Base-by-base conservation (phyloP, 805 yeast species). In the Lachancea meyersii region DNA sequence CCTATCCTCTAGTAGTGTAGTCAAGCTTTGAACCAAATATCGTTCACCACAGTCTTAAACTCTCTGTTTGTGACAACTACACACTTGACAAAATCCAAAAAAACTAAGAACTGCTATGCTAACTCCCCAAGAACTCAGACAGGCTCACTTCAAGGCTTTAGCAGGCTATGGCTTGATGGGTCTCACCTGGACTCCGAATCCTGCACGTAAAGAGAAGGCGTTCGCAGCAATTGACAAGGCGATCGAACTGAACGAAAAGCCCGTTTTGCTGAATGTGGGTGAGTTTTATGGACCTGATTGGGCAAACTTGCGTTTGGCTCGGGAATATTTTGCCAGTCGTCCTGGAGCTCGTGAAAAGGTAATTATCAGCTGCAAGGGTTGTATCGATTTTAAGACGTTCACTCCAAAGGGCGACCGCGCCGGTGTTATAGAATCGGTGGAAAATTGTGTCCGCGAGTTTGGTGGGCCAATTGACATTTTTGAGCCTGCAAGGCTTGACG, bases 141-240 rank as follows among this genome's bases (percentile, higher is more conserved):
- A 35, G 22, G 28, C 36, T 21, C 44, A 41, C 19, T 31, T 41
- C 16, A 22, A 36, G 6, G 41, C 38, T 14, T 7, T 28, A 10
- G 17, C 37, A 14, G 95, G 95, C 34, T 78, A 75, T 51, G 96
- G 96, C 35, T 71, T 86, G 48, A 86, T 88, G 96, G 76, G 82
- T 43, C 70, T 85, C 59, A 84, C 95, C 1, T 78, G 85, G 86
- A 70, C 72, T 31, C 75, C 80, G 0, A 58, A 53, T 0, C 86
- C 86, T 26, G 61, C 73, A 26, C 72, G 82, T 6, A 60, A 70
- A 40, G 77, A 72, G 16, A 67, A 70, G 41, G 79, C 84, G 2
- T 68, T 78, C 46, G 75, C 65, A 9, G 64, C 76, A 2, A 67
- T 87, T 58, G 70, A 76, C 44, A 64, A 68, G 27, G 80, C 82